Evolutionary conservation across 108 stramenopile species (phyloP).

Genomic region (Hondaea fermentalgiana): DNA sequence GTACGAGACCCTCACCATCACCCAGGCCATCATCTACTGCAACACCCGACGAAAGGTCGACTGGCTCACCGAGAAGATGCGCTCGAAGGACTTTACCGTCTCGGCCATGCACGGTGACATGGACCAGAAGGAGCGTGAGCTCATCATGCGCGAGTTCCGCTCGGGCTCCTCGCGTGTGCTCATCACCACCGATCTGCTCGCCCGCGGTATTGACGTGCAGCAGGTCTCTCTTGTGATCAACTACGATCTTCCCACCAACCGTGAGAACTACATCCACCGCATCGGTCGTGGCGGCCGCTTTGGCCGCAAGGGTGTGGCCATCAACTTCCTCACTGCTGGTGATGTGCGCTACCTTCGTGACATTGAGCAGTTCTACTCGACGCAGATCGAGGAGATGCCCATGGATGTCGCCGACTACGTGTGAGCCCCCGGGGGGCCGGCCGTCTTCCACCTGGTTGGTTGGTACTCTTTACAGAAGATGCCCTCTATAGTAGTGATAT

Average conservation of each 20-base stretch:
- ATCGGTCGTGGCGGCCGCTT: conserved; percentile 98
- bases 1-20: conserved; percentile 98
- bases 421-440: not conserved
- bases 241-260: conserved; percentile 99
- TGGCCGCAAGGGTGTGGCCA: conserved; percentile 99
- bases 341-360: conserved; percentile 96
- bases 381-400: conserved; percentile 92
- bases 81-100: conserved; percentile 91
- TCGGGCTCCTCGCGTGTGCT: conserved; percentile 97
- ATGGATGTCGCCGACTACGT: conserved; percentile 13
- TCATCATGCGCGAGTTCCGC: conserved; percentile 99
- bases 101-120: conserved; percentile 99
- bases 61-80: conserved; percentile 96
- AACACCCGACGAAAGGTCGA: conserved; percentile 98
- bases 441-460: not conserved
- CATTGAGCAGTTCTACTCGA: conserved; percentile 98
- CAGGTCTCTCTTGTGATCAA: conserved; percentile 98
- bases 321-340: conserved; percentile 95
- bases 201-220: conserved; percentile 83
- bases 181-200: conserved; percentile 91
- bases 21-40: conserved; percentile 99
- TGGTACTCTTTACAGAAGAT: not conserved
- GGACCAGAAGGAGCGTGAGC: conserved; percentile 97
- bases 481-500: too few relatives aligned
- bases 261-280: conserved; percentile 99